Conservation (phyloP, 495 filamentous ascomycete species). For the Talaromyces adpressus region DNA sequence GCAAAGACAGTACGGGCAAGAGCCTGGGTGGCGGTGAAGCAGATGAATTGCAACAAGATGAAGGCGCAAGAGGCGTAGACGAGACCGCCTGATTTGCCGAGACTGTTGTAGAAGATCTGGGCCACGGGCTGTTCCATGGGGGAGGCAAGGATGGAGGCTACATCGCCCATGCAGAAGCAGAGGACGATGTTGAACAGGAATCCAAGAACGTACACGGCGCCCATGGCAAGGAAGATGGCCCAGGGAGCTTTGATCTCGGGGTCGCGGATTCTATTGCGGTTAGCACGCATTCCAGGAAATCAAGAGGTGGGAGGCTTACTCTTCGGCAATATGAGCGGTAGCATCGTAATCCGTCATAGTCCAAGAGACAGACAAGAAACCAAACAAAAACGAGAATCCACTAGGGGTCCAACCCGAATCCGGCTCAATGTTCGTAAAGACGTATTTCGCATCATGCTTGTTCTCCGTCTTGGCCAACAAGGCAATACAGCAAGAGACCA, state of each 20-base stretch:
- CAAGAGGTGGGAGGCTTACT: slow-evolving; percentile 16
- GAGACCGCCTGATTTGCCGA: slow-evolving; percentile 51
- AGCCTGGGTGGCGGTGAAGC: slow-evolving; percentile 56
- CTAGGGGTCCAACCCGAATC: slow-evolving; percentile 55
- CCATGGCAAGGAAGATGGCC: slow-evolving; percentile 53
- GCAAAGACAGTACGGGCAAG: slow-evolving; percentile 57
- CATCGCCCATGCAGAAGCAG: slow-evolving; percentile 53
- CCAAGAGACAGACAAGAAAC: slow-evolving; percentile 63
- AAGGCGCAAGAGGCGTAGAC: slow-evolving; percentile 54
- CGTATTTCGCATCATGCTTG: slow-evolving; percentile 50
- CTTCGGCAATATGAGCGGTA: slow-evolving; percentile 56
- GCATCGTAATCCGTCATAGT: slow-evolving; percentile 55
- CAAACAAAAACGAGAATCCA: slow-evolving; percentile 64
- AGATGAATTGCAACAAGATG: slow-evolving; percentile 44
- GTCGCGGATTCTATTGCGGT: slow-evolving; percentile 31
- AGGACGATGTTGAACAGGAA: slow-evolving; percentile 59
- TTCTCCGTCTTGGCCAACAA: slow-evolving; percentile 52
- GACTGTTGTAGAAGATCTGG: slow-evolving; percentile 56
- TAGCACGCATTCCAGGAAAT: background rate
- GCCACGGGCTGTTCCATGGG: slow-evolving; percentile 53
- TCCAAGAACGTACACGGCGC: slow-evolving; percentile 54
- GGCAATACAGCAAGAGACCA: slow-evolving; percentile 51
- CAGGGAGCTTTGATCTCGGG: slow-evolving; percentile 53
- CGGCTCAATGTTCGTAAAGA: slow-evolving; percentile 55
- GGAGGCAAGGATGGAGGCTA: slow-evolving; percentile 32